A percentile compares a stretch with the other conserved stretches of the same genome.
Evolutionary conservation across 2,329 filamentous ascomycete species (phyloP).

Genomic region (Gyromitra esculenta): DNA sequence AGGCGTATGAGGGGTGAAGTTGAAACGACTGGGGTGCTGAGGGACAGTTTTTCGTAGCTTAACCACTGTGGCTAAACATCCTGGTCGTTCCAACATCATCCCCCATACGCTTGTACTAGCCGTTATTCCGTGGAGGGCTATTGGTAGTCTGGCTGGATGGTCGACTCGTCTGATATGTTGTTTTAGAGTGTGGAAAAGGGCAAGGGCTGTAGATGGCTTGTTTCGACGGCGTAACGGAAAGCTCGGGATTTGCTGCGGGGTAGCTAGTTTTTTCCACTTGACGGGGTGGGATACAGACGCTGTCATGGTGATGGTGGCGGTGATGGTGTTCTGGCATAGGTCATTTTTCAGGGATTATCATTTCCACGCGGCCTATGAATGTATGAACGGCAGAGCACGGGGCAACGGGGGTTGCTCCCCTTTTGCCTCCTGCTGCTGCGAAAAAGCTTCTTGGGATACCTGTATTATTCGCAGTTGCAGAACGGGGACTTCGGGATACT

Average conservation of each 20-base stretch:
- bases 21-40: neutral
- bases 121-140: neutral
- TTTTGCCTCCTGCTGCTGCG: neutral
- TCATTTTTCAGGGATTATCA: neutral
- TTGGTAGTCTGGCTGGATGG: neutral
- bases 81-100: too few relatives aligned
- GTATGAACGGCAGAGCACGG: neutral
- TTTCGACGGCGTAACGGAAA: neutral
- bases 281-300: neutral
- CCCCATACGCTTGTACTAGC: too few relatives aligned
- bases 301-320: neutral
- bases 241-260: slow-evolving; percentile 2
- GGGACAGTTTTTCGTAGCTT: too few relatives aligned
- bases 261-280: neutral
- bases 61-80: too few relatives aligned
- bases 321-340: neutral
- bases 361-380: neutral
- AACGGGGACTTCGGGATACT: neutral
- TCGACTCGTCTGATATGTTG: neutral
- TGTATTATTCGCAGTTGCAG: neutral
- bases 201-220: neutral
- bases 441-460: neutral
- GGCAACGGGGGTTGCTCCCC: neutral
- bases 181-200: neutral
- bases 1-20: neutral